Conservation (phyloP, 352 stramenopile genomes). For the Phytophthora kernoviae region DNA sequence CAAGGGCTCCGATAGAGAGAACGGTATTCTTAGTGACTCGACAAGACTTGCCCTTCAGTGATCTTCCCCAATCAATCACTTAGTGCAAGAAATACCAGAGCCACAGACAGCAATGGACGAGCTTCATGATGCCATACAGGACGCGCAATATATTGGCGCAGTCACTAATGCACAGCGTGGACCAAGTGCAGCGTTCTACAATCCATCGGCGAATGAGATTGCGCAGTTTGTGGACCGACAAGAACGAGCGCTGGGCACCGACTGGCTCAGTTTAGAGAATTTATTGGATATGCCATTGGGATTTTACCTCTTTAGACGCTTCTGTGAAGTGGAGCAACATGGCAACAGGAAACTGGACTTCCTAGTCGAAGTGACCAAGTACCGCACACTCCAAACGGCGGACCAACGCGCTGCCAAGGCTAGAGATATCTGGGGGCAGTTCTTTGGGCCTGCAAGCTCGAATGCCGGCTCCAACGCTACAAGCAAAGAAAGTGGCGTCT, state of each 20-base stretch:
- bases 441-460: conserved; percentile 34
- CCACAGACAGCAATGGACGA: conserved; percentile 67
- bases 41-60: no score
- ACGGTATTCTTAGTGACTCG: no score
- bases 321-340: conserved; percentile 74
- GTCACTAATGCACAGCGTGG: conserved; percentile 78
- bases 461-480: not conserved
- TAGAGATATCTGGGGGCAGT: conserved; percentile 62
- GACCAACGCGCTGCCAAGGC: conserved; percentile 59
- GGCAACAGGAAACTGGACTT: conserved; percentile 69
- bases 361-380: conserved; percentile 78
- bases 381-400: conserved; percentile 44
- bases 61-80: not conserved
- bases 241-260: conserved; percentile 48
- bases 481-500: conserved; percentile 12
- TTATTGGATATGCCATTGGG: conserved; percentile 78
- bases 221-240: conserved; percentile 69
- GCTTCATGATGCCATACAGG: conserved; percentile 89
- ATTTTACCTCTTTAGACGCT: conserved; percentile 82
- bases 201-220: conserved; percentile 62
- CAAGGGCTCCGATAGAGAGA: no score
- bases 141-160: conserved; percentile 89
- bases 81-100: not conserved
- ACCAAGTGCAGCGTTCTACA: conserved; percentile 75
- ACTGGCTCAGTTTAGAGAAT: conserved; percentile 74